Conservation (phyloP, 495 filamentous ascomycete species). For the Terfezia claveryi region DNA sequence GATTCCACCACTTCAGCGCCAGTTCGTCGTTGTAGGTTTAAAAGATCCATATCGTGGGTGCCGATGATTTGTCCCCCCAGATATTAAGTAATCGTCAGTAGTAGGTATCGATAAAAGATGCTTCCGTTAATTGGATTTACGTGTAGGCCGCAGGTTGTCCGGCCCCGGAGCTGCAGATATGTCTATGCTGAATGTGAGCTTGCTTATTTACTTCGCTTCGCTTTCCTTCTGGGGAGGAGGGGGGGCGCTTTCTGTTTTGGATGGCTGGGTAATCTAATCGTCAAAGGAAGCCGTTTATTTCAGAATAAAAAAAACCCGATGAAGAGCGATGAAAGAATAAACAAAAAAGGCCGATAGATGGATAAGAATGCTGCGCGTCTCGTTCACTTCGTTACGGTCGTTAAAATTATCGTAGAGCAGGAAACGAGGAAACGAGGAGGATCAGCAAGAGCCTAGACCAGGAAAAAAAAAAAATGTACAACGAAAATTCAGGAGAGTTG, state of each 20-base stretch:
- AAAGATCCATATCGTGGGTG: not conserved
- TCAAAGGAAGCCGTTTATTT: not conserved
- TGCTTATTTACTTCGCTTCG: not conserved
- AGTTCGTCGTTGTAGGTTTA: not conserved
- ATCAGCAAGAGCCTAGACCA: not conserved
- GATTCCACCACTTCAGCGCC: conserved; percentile 8
- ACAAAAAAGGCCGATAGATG: no score
- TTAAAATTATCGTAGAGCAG: not conserved
- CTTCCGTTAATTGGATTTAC: not conserved
- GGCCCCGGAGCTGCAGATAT: not conserved
- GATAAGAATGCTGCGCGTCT: not conserved
- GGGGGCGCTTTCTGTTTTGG: not conserved
- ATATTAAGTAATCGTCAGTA: not conserved
- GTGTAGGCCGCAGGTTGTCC: not conserved
- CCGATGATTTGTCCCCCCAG: not conserved
- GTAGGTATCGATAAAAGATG: not conserved
- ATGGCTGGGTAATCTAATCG: not conserved
- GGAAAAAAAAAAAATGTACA: not conserved
- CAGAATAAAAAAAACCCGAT: not conserved
- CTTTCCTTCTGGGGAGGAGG: not conserved
- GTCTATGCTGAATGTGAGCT: not conserved
- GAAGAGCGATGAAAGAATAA: not conserved
- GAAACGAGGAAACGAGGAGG: not conserved
- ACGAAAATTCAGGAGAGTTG: no score
- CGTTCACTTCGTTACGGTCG: not conserved